Evolutionary conservation across 2,329 filamentous ascomycete species (phyloP).

Genomic region (Pseudogymnoascus sp.): DNA sequence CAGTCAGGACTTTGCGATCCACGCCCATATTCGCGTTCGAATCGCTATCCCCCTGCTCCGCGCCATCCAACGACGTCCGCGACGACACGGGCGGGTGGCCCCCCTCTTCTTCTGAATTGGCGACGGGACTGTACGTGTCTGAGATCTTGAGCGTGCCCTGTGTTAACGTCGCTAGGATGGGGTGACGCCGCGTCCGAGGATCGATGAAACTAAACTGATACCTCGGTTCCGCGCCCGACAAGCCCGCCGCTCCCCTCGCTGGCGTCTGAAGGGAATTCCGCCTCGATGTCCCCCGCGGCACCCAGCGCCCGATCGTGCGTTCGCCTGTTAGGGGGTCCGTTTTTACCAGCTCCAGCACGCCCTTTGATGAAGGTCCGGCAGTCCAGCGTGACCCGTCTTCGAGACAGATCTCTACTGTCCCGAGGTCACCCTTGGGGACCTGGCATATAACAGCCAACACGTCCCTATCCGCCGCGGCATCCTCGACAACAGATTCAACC

Average conservation of each 20-base stretch:
- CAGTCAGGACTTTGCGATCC: not conserved
- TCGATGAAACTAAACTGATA: slow-evolving; percentile 75
- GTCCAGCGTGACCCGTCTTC: slow-evolving; percentile 54
- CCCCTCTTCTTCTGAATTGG: slow-evolving; percentile 40
- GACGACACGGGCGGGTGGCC: slow-evolving; percentile 39
- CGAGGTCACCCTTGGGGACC: slow-evolving; percentile 41
- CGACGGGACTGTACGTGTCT: slow-evolving; percentile 56
- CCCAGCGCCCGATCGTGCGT: slow-evolving; percentile 60
- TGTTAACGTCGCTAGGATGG: slow-evolving; percentile 63
- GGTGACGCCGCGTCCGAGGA: slow-evolving; percentile 59
- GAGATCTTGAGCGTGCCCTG: slow-evolving; percentile 58
- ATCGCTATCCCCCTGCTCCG: not conserved
- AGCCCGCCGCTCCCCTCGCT: slow-evolving; percentile 16
- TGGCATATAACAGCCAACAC: slow-evolving; percentile 65
- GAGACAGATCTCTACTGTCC: slow-evolving; percentile 54
- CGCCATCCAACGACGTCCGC: slow-evolving; percentile 12
- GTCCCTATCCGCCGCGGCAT: slow-evolving; percentile 41
- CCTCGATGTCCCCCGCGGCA: slow-evolving; percentile 41
- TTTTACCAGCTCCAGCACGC: slow-evolving; percentile 58
- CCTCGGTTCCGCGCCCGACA: slow-evolving; percentile 37
- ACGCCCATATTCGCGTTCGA: too few relatives aligned
- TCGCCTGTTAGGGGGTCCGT: slow-evolving; percentile 46
- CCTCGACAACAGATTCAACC: slow-evolving; percentile 35
- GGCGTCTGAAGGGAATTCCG: slow-evolving; percentile 12
- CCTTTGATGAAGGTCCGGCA: slow-evolving; percentile 43